Evolutionary conservation across 2,329 filamentous ascomycete species (phyloP), one percentile per base, ranked within the genome.

Genomic region (Phialophora verrucosa): DNA sequence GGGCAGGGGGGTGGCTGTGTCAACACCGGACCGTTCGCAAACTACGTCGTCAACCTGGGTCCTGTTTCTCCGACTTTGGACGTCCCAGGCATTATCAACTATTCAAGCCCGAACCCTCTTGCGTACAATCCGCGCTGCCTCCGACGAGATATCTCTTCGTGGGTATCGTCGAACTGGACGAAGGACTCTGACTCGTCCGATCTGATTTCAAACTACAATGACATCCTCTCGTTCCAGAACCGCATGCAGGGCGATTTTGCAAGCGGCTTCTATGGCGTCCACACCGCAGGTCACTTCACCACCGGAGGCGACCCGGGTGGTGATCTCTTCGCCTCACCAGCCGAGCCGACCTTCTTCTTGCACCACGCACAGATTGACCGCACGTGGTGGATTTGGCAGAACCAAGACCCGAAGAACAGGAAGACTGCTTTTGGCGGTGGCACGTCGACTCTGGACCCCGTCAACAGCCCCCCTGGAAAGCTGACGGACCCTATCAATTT

Each of bases 41-140:
- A 82, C 73, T 72, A 73, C 55, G 71, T 70, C 1, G 74, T 76
- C 25, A 75, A 76, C 62, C 70, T 78, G 2, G 76, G 76, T 2
- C 76, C 76, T 3, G 68, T 73, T 20, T 60, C 63, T 1, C 72
- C 65, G 27, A 67, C 61, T n/a, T 25, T 69, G 56, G 63, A 49
- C 25, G 31, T 66, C 42, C 65, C 67, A 2, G 67, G 65, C 12
- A 63, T 69, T 59, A 67, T 67, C 58, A 61, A 65, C 53, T 66
- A 68, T 47, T 47, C 50, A 6, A 76, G 6, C 29, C 53, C 64
- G 12, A 29, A 69, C 62, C 67, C 67, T 44, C 62, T 70, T 11
- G 67, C 67, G 23, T 69, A 70, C 49, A 70, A 70, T 50, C 64
- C 67, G 12, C 64, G 67, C 32, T 70, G 69, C 57, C 63, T 70